phyloP scores from a whole-genome alignment of 148 eudicot genomes.

The Vaccinium myrtillus region DNA sequence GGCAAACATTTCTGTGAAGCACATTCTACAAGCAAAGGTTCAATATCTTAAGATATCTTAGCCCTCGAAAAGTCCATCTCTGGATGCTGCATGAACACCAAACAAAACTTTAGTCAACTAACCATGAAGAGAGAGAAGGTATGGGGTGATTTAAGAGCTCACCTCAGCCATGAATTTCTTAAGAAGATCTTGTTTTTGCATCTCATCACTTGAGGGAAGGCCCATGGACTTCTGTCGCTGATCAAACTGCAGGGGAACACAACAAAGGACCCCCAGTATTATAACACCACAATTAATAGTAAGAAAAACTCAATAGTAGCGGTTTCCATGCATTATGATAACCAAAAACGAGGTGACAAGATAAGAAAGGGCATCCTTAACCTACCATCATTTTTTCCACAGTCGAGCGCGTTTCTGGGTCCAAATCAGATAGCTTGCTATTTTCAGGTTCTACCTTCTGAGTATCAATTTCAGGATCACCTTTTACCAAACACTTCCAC shows the following conservation, averaged over 20 bases:
- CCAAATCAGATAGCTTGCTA: conserved; percentile 81
- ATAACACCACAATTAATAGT: neutral
- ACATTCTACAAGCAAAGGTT: neutral
- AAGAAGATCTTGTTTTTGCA: conserved; percentile 73
- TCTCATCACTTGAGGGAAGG: conserved; percentile 80
- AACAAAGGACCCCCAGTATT: neutral
- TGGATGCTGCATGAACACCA: conserved; percentile 56
- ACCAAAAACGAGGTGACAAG: neutral
- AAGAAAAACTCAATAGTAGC: neutral
- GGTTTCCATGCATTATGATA: neutral
- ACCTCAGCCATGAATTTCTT: conserved; percentile 88
- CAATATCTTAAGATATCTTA: conserved; percentile 25
- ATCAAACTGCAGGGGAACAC: conserved; percentile 51
- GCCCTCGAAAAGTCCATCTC: conserved; percentile 72
- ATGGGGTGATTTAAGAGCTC: neutral
- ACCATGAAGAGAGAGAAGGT: neutral
- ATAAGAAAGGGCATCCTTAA: neutral
- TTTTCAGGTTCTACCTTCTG: conserved; percentile 91
- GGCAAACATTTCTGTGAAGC: neutral
- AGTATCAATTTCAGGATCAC: conserved; percentile 82
- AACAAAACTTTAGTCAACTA: too few species aligned
- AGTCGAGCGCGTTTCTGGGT: conserved; percentile 75
- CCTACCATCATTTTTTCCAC: conserved; percentile 93
- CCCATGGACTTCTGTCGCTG: conserved; percentile 90
- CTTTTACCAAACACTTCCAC: conserved; percentile 84